phyloP scores from a whole-genome alignment of 106 monocot species.

The Dendrobium catenatum region DNA sequence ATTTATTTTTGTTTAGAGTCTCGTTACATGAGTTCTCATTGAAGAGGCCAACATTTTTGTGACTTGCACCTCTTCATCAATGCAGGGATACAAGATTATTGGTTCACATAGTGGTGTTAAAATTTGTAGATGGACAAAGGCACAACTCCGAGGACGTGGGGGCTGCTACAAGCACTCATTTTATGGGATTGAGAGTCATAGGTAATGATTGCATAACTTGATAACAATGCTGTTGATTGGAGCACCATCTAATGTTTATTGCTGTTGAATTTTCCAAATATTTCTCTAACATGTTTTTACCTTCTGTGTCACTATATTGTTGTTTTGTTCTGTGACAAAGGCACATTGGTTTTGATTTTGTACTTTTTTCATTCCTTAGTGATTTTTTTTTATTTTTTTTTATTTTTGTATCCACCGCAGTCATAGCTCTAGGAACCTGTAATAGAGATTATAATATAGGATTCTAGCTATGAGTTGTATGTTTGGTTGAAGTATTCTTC shows the following conservation, averaged over 20 bases:
- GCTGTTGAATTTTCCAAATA: background rate
- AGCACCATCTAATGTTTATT: background rate
- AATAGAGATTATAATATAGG: background rate
- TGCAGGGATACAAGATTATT: conserved; percentile 95
- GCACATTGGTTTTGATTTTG: background rate
- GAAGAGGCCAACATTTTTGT: background rate
- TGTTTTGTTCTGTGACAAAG: background rate
- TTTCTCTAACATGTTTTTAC: background rate
- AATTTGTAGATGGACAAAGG: conserved; percentile 97
- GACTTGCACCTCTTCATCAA: background rate
- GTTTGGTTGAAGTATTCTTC: background rate
- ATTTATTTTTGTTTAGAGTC: background rate
- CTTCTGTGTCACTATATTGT: no score
- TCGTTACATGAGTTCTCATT: background rate
- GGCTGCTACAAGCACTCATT: conserved; percentile 99
- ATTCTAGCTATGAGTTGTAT: background rate
- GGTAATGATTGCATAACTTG: conserved; percentile 31
- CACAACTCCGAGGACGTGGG: conserved; percentile 91
- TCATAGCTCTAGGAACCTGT: background rate
- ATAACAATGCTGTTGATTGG: background rate
- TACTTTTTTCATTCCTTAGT: background rate
- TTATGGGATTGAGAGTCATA: conserved; percentile 97
- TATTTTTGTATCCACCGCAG: background rate
- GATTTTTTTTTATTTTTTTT: background rate
- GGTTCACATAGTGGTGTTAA: conserved; percentile 99